phyloP scores from a whole-genome alignment of 2,329 filamentous ascomycete species.

The Fusarium buxicola region DNA sequence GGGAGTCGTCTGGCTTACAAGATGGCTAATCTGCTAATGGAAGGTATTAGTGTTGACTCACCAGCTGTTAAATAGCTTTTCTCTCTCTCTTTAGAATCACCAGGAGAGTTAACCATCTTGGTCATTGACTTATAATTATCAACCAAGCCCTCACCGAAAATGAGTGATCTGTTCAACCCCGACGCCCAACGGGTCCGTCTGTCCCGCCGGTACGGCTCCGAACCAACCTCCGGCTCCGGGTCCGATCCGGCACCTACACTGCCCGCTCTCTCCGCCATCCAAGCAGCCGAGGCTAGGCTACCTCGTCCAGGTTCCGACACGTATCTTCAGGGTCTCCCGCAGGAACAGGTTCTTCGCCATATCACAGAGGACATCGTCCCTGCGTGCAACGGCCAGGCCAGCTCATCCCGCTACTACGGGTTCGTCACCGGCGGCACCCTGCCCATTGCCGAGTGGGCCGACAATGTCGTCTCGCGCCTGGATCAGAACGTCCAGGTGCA shows the following conservation, averaged over 20 bases:
- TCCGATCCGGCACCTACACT: conserved; percentile 51
- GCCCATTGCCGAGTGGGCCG: conserved; percentile 82
- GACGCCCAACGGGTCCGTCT: conserved; percentile 43
- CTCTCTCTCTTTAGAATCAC: background rate
- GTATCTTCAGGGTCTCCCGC: conserved; percentile 49
- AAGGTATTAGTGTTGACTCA: background rate
- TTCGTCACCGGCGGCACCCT: conserved; percentile 88
- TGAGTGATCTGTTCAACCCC: conserved; percentile 45
- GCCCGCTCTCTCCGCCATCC: conserved; percentile 51
- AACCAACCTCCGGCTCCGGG: conserved; percentile 1
- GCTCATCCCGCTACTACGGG: conserved; percentile 80
- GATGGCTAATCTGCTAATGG: background rate
- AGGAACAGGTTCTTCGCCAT: conserved; percentile 53
- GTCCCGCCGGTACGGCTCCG: conserved; percentile 30
- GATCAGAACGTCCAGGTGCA: conserved; percentile 91
- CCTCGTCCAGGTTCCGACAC: conserved; percentile 45
- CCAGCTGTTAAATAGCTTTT: no score
- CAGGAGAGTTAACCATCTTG: background rate
- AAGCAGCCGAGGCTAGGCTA: conserved; percentile 55
- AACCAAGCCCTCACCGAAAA: conserved; percentile 14
- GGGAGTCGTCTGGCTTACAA: conserved; percentile 7
- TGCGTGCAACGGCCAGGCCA: conserved; percentile 74
- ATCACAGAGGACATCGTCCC: conserved; percentile 61
- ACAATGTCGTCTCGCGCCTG: conserved; percentile 82
- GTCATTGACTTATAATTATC: background rate